Conservation (phyloP, 257 asterid species). For the Orobanche coerulescens region DNA sequence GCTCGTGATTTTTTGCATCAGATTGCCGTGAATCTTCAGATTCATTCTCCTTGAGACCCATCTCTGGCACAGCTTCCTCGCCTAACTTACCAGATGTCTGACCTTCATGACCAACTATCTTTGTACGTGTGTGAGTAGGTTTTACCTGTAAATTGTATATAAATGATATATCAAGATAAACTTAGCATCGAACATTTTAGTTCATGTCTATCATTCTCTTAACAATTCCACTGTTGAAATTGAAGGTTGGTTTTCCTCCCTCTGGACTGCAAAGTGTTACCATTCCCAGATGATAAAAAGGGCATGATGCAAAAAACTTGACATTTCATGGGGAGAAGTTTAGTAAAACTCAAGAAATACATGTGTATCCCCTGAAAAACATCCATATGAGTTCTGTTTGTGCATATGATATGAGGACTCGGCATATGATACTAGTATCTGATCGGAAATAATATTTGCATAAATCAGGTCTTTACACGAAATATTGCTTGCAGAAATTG, state of each 20-base stretch:
- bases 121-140: slow-evolving; percentile 37
- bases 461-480: slow-evolving; percentile 16
- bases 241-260: slow-evolving; percentile 2
- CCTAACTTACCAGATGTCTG: slow-evolving; percentile 37
- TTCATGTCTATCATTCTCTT: slow-evolving; percentile 4
- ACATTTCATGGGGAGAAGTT: neutral
- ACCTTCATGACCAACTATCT: slow-evolving; percentile 49
- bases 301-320: neutral
- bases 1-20: slow-evolving; percentile 30
- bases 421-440: neutral
- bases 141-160: slow-evolving; percentile 34
- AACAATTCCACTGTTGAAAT: neutral
- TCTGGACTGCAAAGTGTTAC: neutral
- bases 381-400: neutral
- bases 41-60: slow-evolving; percentile 23
- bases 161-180: neutral
- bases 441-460: neutral
- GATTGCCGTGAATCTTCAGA: slow-evolving; percentile 31
- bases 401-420: neutral
- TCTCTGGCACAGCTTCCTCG: slow-evolving; percentile 37
- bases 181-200: neutral
- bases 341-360: neutral
- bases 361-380: neutral
- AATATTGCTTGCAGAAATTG: neutral
- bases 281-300: neutral